Base-by-base conservation (phyloP, 2,329 filamentous ascomycete genomes). In the Zasmidium angulare region DNA sequence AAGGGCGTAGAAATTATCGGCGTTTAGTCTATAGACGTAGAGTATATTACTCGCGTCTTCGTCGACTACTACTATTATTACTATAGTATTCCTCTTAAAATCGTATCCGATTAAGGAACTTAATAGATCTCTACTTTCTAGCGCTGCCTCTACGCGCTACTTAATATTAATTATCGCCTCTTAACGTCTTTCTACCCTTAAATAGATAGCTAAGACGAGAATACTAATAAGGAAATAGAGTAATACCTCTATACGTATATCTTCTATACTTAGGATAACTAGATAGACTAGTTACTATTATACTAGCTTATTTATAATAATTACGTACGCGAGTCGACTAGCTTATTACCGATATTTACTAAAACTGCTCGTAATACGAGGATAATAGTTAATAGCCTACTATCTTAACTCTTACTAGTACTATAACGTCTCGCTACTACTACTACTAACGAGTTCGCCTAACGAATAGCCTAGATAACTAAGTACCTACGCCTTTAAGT, bases 151-250 rank as follows among this genome's bases (percentile, higher is more conserved):
- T 31, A 20, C 19, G 22, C n/a, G 19, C 36, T n/a, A n/a, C n/a
- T n/a, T n/a, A n/a, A n/a, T n/a, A n/a, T n/a, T n/a, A n/a, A n/a
- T n/a, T n/a, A n/a, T 9, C 23, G 31, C 9, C 19, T 56, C 3
- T 50, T 23, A 19, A 56, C 47, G 1, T 2, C 52, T 21, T 55
- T 55, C 52, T 24, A 55, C 20, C 52, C 24, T 19, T 22, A 24
- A 20, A 55, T 17, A 1, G 20, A 50, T 24, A 22, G 24, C 2
- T 46, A 56, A 29, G 22, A 23, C 3, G 19, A 56, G 54, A 50
- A 46, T 19, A 50, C 26, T 9, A 56, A 56, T 46, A 22, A 50
- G 54, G 22, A 43, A 19, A 1, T 56, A 50, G 46, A 56, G 23
- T 17, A 36, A 12, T 56, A 56, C 22, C 23, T 56, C 3, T 6